phyloP scores from a whole-genome alignment of 2,329 filamentous ascomycete genomes.

The Arthrobotrys sphaeroides region DNA sequence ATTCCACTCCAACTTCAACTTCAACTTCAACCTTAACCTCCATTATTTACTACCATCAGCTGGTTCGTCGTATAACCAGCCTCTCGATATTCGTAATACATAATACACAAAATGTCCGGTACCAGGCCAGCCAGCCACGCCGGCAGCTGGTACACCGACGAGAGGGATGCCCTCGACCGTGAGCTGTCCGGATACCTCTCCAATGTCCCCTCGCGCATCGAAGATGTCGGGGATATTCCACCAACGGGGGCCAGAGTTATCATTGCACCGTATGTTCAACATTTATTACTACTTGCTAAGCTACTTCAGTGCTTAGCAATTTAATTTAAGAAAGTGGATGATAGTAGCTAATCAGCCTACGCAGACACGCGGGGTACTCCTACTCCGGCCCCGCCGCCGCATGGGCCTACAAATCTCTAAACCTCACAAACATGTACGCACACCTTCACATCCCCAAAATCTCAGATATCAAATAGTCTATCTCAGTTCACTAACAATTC shows the following conservation, averaged over 20 bases:
- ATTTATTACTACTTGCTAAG: not conserved
- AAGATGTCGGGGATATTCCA: conserved; percentile 67
- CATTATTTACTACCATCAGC: not conserved
- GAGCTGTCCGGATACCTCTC: conserved; percentile 81
- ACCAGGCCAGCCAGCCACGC: conserved; percentile 73
- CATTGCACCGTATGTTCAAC: conserved; percentile 79
- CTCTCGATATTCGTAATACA: not conserved
- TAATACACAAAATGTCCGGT: conserved; percentile 13
- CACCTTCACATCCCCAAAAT: not conserved
- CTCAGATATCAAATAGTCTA: not conserved
- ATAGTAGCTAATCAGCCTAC: conserved; percentile 33
- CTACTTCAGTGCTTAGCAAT: too few species aligned
- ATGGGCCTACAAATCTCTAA: conserved; percentile 90
- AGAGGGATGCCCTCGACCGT: conserved; percentile 68
- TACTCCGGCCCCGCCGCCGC: conserved; percentile 93
- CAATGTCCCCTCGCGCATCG: conserved; percentile 73
- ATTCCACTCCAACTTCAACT: not conserved
- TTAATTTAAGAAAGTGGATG: too few species aligned
- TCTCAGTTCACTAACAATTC: not conserved
- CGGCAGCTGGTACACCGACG: conserved; percentile 83
- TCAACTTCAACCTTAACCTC: not conserved
- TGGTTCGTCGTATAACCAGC: too few species aligned
- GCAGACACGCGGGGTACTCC: conserved; percentile 88
- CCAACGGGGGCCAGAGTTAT: conserved; percentile 74
- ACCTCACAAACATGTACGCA: conserved; percentile 75